phyloP scores from a whole-genome alignment of 208 protist genomes.

The Leishmania major region DNA sequence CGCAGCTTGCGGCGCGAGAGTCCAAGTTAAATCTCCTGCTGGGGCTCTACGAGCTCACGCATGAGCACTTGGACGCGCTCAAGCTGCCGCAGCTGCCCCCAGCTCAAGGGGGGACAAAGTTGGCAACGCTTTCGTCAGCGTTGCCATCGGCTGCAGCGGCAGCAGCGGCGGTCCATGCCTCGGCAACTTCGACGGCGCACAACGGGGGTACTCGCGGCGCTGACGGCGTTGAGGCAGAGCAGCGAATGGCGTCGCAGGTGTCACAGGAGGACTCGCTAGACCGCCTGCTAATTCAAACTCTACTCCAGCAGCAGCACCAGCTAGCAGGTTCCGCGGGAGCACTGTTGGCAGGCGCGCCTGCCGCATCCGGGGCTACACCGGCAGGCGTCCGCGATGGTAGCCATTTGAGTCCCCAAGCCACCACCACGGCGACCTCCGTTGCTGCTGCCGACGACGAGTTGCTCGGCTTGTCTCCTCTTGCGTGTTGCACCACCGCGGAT shows the following conservation, averaged over 20 bases:
- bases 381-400: background rate
- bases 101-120: background rate
- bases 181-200: background rate
- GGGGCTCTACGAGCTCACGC: constrained; percentile 81
- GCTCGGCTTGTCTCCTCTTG: constrained; percentile 15
- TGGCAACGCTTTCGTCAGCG: background rate
- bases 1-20: constrained; percentile 56
- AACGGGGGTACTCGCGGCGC: background rate
- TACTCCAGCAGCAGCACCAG: background rate
- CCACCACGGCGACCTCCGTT: background rate
- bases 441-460: constrained; percentile 1
- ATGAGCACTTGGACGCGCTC: constrained; percentile 71
- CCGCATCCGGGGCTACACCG: background rate
- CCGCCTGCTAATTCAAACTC: constrained; percentile 1
- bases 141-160: background rate
- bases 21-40: constrained; percentile 72
- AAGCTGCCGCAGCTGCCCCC: constrained; percentile 11
- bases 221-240: background rate
- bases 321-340: background rate
- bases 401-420: background rate
- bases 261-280: constrained; percentile 1
- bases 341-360: background rate
- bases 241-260: background rate
- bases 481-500: background rate
- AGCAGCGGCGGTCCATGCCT: background rate